Evolutionary conservation across 306 rosid species (phyloP), one percentile per base, ranked within the genome.

Genomic region (Quercus aquifolioides): DNA sequence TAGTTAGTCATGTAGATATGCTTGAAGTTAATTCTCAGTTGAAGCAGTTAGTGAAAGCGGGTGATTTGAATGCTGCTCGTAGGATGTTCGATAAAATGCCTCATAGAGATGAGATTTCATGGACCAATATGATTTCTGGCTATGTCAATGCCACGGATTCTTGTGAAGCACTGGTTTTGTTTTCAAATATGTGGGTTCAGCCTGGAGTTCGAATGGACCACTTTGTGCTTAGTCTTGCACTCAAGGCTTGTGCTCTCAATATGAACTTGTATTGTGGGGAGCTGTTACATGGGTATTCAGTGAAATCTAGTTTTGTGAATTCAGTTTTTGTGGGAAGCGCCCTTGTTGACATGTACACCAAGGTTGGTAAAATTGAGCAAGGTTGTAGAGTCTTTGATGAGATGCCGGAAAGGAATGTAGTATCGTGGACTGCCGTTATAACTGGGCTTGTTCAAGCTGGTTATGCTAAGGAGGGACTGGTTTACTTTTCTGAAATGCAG

Each of bases 401-500:
- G 26, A 88, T 87, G 97, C 75, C 71, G 3, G 59, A 23, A 12
- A 87, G 90, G 83, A 93, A 93, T 86, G 88, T 89, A 41, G 90
- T 90, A 35, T 87, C 93, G 1, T 93, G 97, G 94, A 92, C 94
- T 76, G 81, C 93, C 75, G 41, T 90, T 76, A 92, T 90, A 71
- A 84, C 79, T 0, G 94, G 97, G 81, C 98, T 94, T 78, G 97
- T 90, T 58, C 91, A 82, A 69, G 90, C 85, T 2, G 97, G 97
- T 57, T 73, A 67, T 78, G 69, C 71, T 73, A 65, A 59, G 57
- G 82, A 86, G 75, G 97, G 94, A 1, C 76, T 94, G 63, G 21
- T n/a, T 57, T 94, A 87, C 86, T 91, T 91, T 74, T 88, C 89
- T 73, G 86, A 86, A 73, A 90, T 94, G 97, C 86, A 93, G 96